Base-by-base conservation (phyloP, 1,284 basidiomycete genomes). In the Ustilago crameri region DNA sequence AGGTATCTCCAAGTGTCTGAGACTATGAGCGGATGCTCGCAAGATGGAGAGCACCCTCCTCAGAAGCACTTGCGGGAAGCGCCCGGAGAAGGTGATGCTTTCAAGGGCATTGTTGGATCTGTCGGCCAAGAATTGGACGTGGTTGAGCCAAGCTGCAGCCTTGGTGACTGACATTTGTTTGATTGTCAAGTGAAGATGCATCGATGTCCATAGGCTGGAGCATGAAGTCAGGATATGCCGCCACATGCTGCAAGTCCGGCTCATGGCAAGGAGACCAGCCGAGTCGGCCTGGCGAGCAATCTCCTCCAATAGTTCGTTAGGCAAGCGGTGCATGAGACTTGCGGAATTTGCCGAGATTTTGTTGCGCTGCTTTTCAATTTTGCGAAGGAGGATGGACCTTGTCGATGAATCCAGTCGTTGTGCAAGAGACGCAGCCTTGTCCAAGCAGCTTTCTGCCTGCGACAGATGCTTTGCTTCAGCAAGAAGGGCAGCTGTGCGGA, bases 401-500 rank as follows among this genome's bases (percentile, higher is more conserved):
- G 55, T 42, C 7, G 45, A 32, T 10, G 37, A 9, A 1, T 61
- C 53, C 14, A 18, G 38, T 26, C 45, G 45, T 17, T 44, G 20
- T 17, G 51, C 51, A 8, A 58, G 34, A 8, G 46, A 24, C 1
- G 17, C 22, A 0, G 68, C 68, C 24, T 27, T 44, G 4, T 62
- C 45, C n/a, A 71, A 62, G 48, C 53, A 71, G 23, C 12, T 34
- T 7, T 26, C 8, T 5, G 68, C 58, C n/a, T 65, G 58, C 9
- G 32, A 18, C 15, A 20, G 30, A 32, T 58, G 54, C 2, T 48
- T 48, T 1, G 58, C 48, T 24, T 43, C 44, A 15, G 17, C 26
- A 14, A 71, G 54, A 22, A 66, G 24, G 9, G 27, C 53, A 3
- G 68, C 68, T 9, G 68, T 51, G 20, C 58, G 58, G 32, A 71